phyloP scores from a whole-genome alignment of 2,329 filamentous ascomycete genomes.

The Orbilia oligospora region DNA sequence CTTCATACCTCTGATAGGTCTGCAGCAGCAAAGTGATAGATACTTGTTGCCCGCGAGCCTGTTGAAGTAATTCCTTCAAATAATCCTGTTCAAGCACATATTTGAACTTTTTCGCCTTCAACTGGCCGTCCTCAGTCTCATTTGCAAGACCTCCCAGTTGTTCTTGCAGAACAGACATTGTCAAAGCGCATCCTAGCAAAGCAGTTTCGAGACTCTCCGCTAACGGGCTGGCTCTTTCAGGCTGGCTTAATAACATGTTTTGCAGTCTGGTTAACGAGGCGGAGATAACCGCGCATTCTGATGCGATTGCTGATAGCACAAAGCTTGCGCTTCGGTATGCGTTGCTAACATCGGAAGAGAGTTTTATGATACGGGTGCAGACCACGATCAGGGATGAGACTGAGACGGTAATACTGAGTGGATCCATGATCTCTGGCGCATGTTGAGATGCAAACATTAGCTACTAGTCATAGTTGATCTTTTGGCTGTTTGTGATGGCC shows the following conservation, averaged over 20 bases:
- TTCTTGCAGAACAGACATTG: conserved; percentile 16
- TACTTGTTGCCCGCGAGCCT: conserved; percentile 13
- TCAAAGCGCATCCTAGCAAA: conserved; percentile 14
- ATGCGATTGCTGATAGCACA: conserved; percentile 2
- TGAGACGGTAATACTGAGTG: conserved; percentile 14
- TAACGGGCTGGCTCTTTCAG: background rate
- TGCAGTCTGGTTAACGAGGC: conserved; percentile 17
- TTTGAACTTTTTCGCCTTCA: conserved; percentile 12
- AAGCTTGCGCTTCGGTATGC: conserved; percentile 8
- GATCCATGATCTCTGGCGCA: background rate
- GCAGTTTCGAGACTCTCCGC: conserved; percentile 7
- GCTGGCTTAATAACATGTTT: background rate
- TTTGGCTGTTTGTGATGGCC: too few species aligned
- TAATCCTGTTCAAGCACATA: conserved; percentile 21
- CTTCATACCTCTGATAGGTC: conserved; percentile 6
- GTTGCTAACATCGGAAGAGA: conserved; percentile 16
- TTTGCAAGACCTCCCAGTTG: conserved; percentile 12
- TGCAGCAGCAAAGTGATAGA: conserved; percentile 8
- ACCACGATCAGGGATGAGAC: conserved; percentile 15
- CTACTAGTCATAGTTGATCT: too few species aligned
- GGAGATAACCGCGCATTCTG: conserved; percentile 18
- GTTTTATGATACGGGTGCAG: conserved; percentile 17
- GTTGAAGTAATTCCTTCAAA: conserved; percentile 9
- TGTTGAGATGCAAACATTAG: too few species aligned
- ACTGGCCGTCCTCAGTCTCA: conserved; percentile 1